Conservation (phyloP, 169 alveolate species). For the Pseudocohnilembus persalinus region DNA sequence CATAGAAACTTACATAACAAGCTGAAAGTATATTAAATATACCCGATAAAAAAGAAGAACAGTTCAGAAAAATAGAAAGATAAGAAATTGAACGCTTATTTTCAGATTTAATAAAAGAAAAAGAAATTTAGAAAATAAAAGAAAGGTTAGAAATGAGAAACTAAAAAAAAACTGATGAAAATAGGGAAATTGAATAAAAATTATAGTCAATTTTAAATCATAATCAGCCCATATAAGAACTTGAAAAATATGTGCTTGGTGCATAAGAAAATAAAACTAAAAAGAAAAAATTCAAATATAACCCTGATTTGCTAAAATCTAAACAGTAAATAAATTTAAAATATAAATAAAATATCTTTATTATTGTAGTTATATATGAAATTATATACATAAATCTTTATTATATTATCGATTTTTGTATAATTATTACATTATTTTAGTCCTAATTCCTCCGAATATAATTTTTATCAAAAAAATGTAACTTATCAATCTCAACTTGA, state of each 20-base stretch:
- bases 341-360: no score
- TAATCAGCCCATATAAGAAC: constrained; percentile 12
- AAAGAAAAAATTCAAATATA: background rate
- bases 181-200: constrained; percentile 6
- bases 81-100: background rate
- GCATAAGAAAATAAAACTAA: background rate
- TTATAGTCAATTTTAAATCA: constrained; percentile 7
- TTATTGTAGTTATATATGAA: no score
- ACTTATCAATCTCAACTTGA: no score
- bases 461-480: no score
- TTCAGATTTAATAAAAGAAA: background rate
- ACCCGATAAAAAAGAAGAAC: background rate
- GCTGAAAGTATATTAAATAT: constrained; percentile 11
- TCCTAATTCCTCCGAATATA: no score
- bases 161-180: background rate
- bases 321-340: background rate
- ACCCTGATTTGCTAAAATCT: background rate
- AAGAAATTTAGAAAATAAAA: background rate
- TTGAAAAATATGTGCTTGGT: constrained; percentile 3
- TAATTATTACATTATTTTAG: no score
- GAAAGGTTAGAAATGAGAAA: constrained; percentile 1
- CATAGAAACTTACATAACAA: background rate
- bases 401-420: no score
- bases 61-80: background rate
- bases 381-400: no score